Percentiles rank a stretch among this genome's conserved stretches.
Evolutionary conservation across 345 rosid genomes (phyloP).

Genomic region (Camelina laxa): DNA sequence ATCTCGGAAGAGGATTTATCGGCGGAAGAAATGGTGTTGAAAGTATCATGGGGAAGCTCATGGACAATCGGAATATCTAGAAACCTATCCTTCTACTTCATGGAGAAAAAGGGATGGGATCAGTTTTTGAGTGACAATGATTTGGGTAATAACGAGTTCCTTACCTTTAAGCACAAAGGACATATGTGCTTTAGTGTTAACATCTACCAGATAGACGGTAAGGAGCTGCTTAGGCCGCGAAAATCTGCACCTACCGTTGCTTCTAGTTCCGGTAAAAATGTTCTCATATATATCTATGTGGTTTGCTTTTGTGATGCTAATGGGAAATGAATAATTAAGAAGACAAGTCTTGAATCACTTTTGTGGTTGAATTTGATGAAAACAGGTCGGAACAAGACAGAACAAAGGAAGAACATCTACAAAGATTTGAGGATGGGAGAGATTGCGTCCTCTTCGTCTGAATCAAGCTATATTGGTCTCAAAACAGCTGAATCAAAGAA

Average conservation of each 20-base stretch:
- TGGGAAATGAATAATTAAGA: neutral
- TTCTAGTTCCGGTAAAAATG: constrained; percentile 21
- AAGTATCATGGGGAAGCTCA: constrained; percentile 36
- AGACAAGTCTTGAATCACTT: neutral
- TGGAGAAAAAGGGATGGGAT: constrained; percentile 40
- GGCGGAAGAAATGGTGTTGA: constrained; percentile 27
- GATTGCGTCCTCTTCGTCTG: constrained; percentile 2
- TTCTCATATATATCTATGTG: constrained; percentile 8
- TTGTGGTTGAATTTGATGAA: neutral
- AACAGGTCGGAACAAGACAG: constrained; percentile 22
- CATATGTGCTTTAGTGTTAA: constrained; percentile 23
- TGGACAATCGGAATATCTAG: constrained; percentile 26
- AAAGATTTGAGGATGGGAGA: constrained; percentile 30
- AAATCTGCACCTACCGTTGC: constrained; percentile 2
- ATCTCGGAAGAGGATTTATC: neutral
- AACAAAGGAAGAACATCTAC: constrained; percentile 1
- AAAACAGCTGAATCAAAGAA: constrained; percentile 17
- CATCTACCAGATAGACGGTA: constrained; percentile 23
- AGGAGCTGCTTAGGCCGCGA: constrained; percentile 20
- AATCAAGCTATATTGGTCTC: neutral
- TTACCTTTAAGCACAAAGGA: constrained; percentile 35
- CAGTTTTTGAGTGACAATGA: constrained; percentile 34
- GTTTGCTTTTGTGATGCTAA: neutral
- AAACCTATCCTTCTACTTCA: constrained; percentile 15
- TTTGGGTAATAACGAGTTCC: constrained; percentile 35